Evolutionary conservation across 1,284 basidiomycete genomes (phyloP).

Genomic region (Thecaphora frezii): DNA sequence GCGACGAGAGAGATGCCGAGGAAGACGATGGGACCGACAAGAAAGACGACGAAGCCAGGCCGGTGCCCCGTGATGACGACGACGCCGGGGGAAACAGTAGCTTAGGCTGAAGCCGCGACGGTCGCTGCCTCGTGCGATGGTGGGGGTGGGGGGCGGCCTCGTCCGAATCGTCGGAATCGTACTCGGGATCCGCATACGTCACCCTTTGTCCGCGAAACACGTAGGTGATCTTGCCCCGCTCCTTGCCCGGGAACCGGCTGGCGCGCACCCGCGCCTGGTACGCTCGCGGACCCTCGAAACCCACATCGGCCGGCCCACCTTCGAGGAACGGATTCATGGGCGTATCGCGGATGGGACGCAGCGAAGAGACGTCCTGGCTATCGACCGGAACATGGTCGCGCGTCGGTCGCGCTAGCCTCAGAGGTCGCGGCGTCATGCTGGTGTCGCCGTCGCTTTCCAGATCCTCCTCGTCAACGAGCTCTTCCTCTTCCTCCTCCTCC

Average conservation of each 20-base stretch:
- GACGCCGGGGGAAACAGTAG: conserved; percentile 24
- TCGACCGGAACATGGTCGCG: conserved; percentile 5
- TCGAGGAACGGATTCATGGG: conserved; percentile 53
- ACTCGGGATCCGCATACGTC: conserved; percentile 42
- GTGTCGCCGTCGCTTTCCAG: not conserved
- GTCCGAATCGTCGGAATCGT: conserved; percentile 36
- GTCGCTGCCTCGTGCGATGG: conserved; percentile 1
- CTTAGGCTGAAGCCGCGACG: conserved; percentile 26
- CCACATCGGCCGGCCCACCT: conserved; percentile 52
- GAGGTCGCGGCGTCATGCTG: conserved; percentile 11
- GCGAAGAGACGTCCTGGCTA: conserved; percentile 10
- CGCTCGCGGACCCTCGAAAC: conserved; percentile 38
- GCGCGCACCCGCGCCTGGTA: conserved; percentile 22
- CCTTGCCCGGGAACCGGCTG: conserved; percentile 22
- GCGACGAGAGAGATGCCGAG: not conserved
- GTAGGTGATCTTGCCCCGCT: conserved; percentile 39
- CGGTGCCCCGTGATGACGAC: not conserved
- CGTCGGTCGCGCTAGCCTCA: not conserved
- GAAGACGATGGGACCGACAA: no score
- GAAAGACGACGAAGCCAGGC: not conserved
- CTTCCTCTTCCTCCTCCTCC: conserved; percentile 26
- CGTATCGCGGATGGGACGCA: conserved; percentile 41
- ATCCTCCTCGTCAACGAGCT: conserved; percentile 12
- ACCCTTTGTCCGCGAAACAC: conserved; percentile 47
- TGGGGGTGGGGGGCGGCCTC: conserved; percentile 2